phyloP scores from a whole-genome alignment of 306 rosid genomes.

The Vigna mungo region DNA sequence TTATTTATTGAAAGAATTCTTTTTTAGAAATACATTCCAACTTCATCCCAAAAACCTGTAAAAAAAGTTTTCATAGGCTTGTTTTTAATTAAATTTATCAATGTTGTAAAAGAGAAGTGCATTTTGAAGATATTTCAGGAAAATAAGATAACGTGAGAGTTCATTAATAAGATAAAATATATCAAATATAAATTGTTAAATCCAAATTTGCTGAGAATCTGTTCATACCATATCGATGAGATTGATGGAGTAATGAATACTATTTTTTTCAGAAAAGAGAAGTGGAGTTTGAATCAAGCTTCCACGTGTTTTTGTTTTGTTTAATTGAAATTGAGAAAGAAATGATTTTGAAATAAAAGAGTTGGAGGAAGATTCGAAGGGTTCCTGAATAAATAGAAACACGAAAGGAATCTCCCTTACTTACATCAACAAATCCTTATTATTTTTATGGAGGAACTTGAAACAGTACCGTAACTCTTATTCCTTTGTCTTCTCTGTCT shows the following conservation, averaged over 20 bases:
- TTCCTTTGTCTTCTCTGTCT: conserved; percentile 40
- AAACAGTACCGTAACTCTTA: conserved; percentile 36
- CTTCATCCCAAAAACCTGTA: too few species aligned
- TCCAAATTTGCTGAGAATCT: too few species aligned
- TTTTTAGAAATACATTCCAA: too few species aligned
- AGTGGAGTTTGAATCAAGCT: not conserved
- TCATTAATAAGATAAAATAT: too few species aligned
- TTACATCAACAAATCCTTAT: conserved; percentile 37
- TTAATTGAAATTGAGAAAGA: not conserved
- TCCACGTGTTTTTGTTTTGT: not conserved
- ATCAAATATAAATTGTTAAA: too few species aligned
- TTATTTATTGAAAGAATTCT: too few species aligned
- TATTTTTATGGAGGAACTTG: conserved; percentile 16
- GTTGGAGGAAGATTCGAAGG: conserved; percentile 28
- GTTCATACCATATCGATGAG: too few species aligned
- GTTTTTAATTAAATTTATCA: too few species aligned
- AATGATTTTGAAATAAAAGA: not conserved
- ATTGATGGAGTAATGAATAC: not conserved
- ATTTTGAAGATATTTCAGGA: too few species aligned
- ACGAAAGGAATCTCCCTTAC: conserved; percentile 53
- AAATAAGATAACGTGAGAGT: too few species aligned
- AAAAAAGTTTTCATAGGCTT: too few species aligned
- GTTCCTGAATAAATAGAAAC: conserved; percentile 24
- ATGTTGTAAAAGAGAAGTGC: too few species aligned
- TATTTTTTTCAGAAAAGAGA: not conserved